Evolutionary conservation across 306 rosid genomes (phyloP), one percentile per base, ranked within the genome.

Genomic region (Dalbergia cultrata): DNA sequence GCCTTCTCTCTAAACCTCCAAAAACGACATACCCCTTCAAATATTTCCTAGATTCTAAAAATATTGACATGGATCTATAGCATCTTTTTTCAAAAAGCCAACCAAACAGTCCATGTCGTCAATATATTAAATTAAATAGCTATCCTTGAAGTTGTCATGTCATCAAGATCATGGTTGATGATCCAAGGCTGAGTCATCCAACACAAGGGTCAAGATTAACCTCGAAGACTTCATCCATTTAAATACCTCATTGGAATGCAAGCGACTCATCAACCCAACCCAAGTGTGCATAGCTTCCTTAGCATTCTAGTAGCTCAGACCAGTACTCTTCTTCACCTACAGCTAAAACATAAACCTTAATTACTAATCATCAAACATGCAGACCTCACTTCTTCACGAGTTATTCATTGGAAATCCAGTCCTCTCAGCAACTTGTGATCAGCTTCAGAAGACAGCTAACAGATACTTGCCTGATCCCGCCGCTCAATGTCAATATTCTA

Each of bases 301-400:
- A 6, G 74, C 3, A 54, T 70, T 39, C 72, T 67, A 47, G 18
- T 14, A 66, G 1, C 60, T 80, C 41, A 13, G 26, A 31, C 37
- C 77, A 56, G 64, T 80, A 67, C 47, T 53, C 69, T 65, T 53
- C 61, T 65, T 56, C 74, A 64, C 41, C 52, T 47, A 11, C 13
- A 14, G 3, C 68, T 65, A 37, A 39, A 62, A 26, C 77, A 49
- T 3, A 81, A 68, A 39, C 39, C 39, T 33, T 17, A 14, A 49
- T 37, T 52, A 13, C 2, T 17, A 10, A 67, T 26, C 67, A 58
- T 9, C 62, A 76, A 73, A 47, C n/a, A 88, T 90, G 92, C 74
- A 81, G 53, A 67, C 82, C 53, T 67, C 89, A 52, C 69, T 84
- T 87, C 76, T 83, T 74, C 89, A 82, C 43, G 82, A 88, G 13